A percentile compares a stretch with the other conserved stretches of the same genome.
Conservation (phyloP, 257 asterid genomes). For the Jacaranda copaia region DNA sequence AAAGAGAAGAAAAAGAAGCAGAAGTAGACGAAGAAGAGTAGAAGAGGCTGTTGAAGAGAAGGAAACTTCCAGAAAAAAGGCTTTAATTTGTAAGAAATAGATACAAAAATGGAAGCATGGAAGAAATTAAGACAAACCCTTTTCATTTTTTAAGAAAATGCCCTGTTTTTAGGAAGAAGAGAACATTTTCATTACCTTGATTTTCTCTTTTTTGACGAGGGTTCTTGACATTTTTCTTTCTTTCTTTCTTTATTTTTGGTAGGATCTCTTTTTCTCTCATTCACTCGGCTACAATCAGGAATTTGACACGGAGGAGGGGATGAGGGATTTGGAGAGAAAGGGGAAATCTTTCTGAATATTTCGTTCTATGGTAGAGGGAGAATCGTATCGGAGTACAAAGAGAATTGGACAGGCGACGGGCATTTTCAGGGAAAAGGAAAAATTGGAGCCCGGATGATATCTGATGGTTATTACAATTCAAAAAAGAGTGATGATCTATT, state of each 20-base stretch:
- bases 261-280: constrained; percentile 2
- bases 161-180: constrained; percentile 27
- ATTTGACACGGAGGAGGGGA: constrained; percentile 29
- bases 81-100: neutral
- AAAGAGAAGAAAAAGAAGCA: constrained; percentile 13
- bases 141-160: constrained; percentile 6
- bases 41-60: neutral
- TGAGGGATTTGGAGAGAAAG: constrained; percentile 38
- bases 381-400: constrained; percentile 1
- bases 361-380: neutral
- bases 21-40: neutral
- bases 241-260: neutral
- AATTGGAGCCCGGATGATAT: constrained; percentile 39
- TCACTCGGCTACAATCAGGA: constrained; percentile 19
- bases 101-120: constrained; percentile 19
- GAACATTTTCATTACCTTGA: constrained; percentile 23
- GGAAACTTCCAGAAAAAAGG: constrained; percentile 9
- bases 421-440: constrained; percentile 28
- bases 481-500: constrained; percentile 72
- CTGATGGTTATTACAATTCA: constrained; percentile 51
- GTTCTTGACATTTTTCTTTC: neutral
- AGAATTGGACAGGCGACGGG: neutral
- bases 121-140: constrained; percentile 5
- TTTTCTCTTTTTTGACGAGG: neutral
- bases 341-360: neutral